A percentile compares a stretch with the other conserved stretches of the same genome.
Evolutionary conservation across 768 basidiomycete species (phyloP).

Genomic region (Cystobasidium ongulense): DNA sequence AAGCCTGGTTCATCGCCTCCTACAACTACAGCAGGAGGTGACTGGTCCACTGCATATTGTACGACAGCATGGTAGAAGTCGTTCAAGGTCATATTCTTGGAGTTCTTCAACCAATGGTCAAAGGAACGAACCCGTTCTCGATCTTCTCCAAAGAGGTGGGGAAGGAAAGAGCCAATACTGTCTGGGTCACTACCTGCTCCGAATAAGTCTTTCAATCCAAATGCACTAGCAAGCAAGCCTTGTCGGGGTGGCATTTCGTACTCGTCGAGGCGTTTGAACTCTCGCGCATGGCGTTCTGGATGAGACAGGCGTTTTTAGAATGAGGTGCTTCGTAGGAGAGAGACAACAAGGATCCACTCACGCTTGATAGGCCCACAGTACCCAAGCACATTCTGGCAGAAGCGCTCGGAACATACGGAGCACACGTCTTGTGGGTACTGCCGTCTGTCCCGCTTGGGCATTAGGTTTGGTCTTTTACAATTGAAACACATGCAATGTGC

Average conservation of each 20-base stretch:
- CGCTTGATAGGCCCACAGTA: constrained; percentile 31
- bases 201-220: constrained; percentile 8
- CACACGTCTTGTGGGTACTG: constrained; percentile 27
- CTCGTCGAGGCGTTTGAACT: constrained; percentile 13
- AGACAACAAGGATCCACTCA: not conserved
- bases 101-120: constrained; percentile 5
- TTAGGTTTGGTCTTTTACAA: constrained; percentile 26
- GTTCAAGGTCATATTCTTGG: constrained; percentile 18
- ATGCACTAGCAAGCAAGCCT: constrained; percentile 14
- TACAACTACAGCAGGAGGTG: constrained; percentile 6
- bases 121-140: constrained; percentile 22
- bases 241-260: constrained; percentile 27
- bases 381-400: constrained; percentile 23
- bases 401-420: constrained; percentile 23
- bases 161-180: constrained; percentile 19
- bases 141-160: constrained; percentile 23
- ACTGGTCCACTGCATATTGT: not conserved
- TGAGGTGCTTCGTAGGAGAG: no score
- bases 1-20: constrained; percentile 25
- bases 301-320: constrained; percentile 2
- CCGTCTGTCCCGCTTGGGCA: constrained; percentile 13
- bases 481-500: constrained; percentile 25
- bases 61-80: constrained; percentile 27
- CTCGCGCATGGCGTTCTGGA: constrained; percentile 9
- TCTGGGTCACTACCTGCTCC: constrained; percentile 19